Percentiles rank a stretch among this genome's conserved stretches.
phyloP scores from a whole-genome alignment of 495 filamentous ascomycete genomes.

The Alectoria sarmentosa region DNA sequence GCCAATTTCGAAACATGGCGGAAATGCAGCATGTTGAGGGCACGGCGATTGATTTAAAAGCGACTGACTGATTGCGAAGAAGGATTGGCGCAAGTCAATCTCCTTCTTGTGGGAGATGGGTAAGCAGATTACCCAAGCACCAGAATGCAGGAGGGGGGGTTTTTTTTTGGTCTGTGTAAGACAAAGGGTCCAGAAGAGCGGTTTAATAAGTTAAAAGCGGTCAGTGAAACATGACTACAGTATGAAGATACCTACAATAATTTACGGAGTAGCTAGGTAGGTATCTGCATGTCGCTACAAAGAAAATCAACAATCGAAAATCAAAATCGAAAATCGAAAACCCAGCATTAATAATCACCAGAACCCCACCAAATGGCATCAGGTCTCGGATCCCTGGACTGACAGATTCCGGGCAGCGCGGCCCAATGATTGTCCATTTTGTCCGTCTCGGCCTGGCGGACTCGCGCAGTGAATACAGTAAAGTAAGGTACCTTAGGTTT shows the following conservation, averaged over 20 bases:
- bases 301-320: no score
- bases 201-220: not conserved
- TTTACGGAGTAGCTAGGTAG: no score
- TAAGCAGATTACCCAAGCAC: not conserved
- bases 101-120: not conserved
- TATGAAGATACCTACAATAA: no score
- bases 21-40: not conserved
- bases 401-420: not conserved
- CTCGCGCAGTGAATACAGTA: not conserved
- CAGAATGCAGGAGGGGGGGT: not conserved
- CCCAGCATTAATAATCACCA: no score
- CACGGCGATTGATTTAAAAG: not conserved
- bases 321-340: no score
- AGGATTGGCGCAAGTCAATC: not conserved
- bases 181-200: not conserved
- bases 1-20: not conserved
- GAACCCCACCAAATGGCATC: no score
- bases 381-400: no score
- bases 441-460: not conserved
- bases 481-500: no score
- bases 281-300: no score
- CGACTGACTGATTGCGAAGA: not conserved
- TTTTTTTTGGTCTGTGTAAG: not conserved
- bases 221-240: no score
- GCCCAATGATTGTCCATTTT: not conserved